Evolutionary conservation across 768 basidiomycete genomes (phyloP).

Genomic region (Pluteus cervinus): DNA sequence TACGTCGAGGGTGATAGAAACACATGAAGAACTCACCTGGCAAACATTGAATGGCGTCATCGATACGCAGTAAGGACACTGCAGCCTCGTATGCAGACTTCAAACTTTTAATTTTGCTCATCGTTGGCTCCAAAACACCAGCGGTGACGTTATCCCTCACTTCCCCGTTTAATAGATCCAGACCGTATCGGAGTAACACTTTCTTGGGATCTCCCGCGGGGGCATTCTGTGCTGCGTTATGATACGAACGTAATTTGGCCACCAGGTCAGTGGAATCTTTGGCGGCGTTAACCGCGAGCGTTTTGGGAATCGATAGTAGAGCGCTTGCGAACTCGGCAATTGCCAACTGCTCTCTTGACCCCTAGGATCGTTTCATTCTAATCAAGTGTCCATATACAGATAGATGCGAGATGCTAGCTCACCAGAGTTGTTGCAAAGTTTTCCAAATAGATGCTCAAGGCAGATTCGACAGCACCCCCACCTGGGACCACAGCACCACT

Average conservation of each 20-base stretch:
- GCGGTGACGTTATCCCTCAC: constrained; percentile 92
- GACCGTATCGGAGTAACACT: constrained; percentile 82
- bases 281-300: constrained; percentile 94
- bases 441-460: constrained; percentile 94
- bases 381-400: not conserved
- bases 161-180: constrained; percentile 91
- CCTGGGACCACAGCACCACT: constrained; percentile 95
- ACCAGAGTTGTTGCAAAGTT: constrained; percentile 98
- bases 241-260: constrained; percentile 93
- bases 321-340: constrained; percentile 98
- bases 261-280: constrained; percentile 98
- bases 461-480: constrained; percentile 95
- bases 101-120: constrained; percentile 95
- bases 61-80: constrained; percentile 89
- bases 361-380: constrained; percentile 41
- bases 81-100: constrained; percentile 98
- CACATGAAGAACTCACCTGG: constrained; percentile 51
- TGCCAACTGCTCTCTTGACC: constrained; percentile 95
- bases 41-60: constrained; percentile 90
- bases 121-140: constrained; percentile 92
- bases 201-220: constrained; percentile 89
- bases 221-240: constrained; percentile 94
- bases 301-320: constrained; percentile 92
- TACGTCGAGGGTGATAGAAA: constrained; percentile 9
- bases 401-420: constrained; percentile 22